phyloP scores from a whole-genome alignment of 1,139 yeast species.

The Protomyces inundatus region DNA sequence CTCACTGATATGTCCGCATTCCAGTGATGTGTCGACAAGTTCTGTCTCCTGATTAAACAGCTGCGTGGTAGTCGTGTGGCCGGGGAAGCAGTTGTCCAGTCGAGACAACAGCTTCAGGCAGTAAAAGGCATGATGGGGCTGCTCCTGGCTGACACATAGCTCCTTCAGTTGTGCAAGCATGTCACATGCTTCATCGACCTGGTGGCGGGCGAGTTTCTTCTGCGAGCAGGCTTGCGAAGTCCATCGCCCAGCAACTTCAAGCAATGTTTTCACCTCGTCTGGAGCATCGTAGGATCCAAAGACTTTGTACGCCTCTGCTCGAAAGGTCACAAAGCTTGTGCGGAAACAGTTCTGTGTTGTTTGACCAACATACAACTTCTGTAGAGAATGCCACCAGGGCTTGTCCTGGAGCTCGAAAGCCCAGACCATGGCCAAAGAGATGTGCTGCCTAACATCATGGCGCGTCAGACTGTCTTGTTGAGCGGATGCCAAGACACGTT shows the following conservation, averaged over 20 bases:
- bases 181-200: too few relatives aligned
- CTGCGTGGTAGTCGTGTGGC: too few relatives aligned
- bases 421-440: neutral
- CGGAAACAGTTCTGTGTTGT: neutral
- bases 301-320: neutral
- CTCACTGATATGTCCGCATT: too few relatives aligned
- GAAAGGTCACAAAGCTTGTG: neutral
- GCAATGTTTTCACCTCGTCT: neutral
- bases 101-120: too few relatives aligned
- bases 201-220: too few relatives aligned
- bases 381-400: neutral
- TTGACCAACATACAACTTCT: neutral
- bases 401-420: neutral
- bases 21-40: too few relatives aligned
- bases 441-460: neutral
- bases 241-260: neutral
- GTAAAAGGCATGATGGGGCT: too few relatives aligned
- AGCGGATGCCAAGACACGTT: neutral
- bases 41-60: too few relatives aligned
- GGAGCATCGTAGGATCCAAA: neutral
- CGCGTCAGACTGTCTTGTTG: neutral
- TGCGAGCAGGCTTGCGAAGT: too few relatives aligned
- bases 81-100: too few relatives aligned
- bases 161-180: too few relatives aligned
- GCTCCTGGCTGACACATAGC: too few relatives aligned